A percentile compares a stretch with the other conserved stretches of the same genome.
phyloP scores from a whole-genome alignment of 768 basidiomycete species.

The Omphalotus guepiniiformis region DNA sequence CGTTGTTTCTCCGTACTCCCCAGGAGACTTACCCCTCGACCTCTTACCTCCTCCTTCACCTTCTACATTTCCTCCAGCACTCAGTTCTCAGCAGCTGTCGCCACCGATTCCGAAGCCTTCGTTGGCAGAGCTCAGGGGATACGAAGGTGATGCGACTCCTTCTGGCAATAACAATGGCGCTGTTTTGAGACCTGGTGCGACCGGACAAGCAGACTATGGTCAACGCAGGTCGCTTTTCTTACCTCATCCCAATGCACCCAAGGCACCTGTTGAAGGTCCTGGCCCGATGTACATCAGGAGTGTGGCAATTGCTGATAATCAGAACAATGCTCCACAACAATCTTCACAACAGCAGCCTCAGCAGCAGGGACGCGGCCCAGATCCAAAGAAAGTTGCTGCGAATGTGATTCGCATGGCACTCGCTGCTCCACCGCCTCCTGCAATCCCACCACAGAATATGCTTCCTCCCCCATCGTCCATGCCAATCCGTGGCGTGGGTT shows the following conservation, averaged over 20 bases:
- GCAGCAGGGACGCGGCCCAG: conserved; percentile 14
- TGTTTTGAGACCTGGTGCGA: no score
- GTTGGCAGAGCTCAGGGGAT: conserved; percentile 18
- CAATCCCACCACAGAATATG: not conserved
- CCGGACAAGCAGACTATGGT: no score
- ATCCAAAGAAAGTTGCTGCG: conserved; percentile 7
- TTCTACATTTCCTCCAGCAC: conserved; percentile 16
- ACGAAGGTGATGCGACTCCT: conserved; percentile 8
- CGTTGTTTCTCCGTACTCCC: not conserved
- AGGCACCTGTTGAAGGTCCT: conserved; percentile 31
- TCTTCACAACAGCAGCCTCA: conserved; percentile 8
- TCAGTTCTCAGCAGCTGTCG: conserved; percentile 9
- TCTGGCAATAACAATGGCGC: no score
- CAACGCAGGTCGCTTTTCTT: conserved; percentile 42
- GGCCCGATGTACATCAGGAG: conserved; percentile 60
- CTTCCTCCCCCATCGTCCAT: conserved; percentile 6
- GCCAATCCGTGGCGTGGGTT: conserved; percentile 5
- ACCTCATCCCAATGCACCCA: conserved; percentile 55
- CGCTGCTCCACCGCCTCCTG: conserved; percentile 1
- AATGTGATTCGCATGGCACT: conserved; percentile 27
- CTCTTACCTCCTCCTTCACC: conserved; percentile 9
- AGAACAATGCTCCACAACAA: no score
- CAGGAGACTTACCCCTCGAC: conserved; percentile 13
- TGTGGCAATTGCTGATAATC: conserved; percentile 2
- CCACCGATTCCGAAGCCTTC: conserved; percentile 21